phyloP scores from a whole-genome alignment of 2,329 filamentous ascomycete species.

The Aspergillus texensis region DNA sequence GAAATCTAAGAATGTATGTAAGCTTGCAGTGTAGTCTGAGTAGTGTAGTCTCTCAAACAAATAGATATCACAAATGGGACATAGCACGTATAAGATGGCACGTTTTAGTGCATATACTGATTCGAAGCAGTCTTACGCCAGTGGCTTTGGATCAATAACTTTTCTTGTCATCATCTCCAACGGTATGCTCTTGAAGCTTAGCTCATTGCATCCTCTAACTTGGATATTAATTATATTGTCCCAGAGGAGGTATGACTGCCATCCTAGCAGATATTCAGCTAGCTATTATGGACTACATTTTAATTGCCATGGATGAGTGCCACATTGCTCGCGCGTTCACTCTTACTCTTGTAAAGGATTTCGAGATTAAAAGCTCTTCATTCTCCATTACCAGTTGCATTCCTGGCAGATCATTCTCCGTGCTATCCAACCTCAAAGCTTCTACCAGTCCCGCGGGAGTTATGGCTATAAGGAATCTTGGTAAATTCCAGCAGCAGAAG shows the following conservation, averaged over 20 bases:
- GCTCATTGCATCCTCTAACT: not conserved
- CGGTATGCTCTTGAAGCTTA: not conserved
- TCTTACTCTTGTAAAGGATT: not conserved
- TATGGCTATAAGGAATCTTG: not conserved
- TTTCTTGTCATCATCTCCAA: not conserved
- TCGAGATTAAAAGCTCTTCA: not conserved
- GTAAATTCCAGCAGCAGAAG: not conserved
- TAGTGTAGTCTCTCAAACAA: too few species aligned
- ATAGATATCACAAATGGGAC: too few species aligned
- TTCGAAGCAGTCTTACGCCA: too few species aligned
- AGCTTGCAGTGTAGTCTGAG: too few species aligned
- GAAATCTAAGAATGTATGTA: too few species aligned
- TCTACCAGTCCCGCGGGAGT: not conserved
- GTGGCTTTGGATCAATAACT: too few species aligned
- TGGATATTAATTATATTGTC: not conserved
- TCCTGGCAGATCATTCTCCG: not conserved
- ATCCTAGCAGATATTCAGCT: not conserved
- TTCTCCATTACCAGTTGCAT: not conserved
- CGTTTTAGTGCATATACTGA: not conserved
- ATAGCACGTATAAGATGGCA: not conserved
- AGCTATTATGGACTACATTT: not conserved
- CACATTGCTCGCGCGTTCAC: not conserved
- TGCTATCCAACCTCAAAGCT: not conserved
- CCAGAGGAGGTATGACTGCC: not conserved
- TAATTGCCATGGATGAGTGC: not conserved